phyloP scores from a whole-genome alignment of 164 flowering plant species.

The Piper longum region DNA sequence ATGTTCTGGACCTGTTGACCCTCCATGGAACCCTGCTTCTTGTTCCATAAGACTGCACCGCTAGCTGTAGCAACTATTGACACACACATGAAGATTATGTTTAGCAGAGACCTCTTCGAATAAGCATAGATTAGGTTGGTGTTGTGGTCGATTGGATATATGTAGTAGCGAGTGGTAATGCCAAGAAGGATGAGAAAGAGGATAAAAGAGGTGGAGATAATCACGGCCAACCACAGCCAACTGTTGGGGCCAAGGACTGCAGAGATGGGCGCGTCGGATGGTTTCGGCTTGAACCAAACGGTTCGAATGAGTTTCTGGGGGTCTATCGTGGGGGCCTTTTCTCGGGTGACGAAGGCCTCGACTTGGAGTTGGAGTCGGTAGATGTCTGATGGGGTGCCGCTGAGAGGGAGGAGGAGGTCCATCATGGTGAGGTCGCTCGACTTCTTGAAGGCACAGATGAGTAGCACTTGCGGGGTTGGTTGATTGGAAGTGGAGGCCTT shows the following conservation, averaged over 20 bases:
- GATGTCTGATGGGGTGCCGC: slow-evolving; percentile 20
- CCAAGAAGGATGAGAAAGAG: slow-evolving; percentile 45
- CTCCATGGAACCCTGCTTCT: slow-evolving; percentile 33
- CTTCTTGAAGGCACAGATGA: slow-evolving; percentile 45
- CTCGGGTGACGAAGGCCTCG: slow-evolving; percentile 69
- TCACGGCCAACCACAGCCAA: slow-evolving; percentile 61
- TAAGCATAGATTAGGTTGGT: slow-evolving; percentile 20
- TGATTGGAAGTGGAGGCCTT: slow-evolving; percentile 10
- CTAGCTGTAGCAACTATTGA: slow-evolving; percentile 32
- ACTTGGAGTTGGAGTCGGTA: slow-evolving; percentile 36
- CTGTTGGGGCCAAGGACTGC: slow-evolving; percentile 50
- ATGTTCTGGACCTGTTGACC: slow-evolving; percentile 27
- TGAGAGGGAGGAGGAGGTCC: slow-evolving; percentile 55
- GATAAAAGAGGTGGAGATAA: slow-evolving; percentile 58
- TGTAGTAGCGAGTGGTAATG: slow-evolving; percentile 37
- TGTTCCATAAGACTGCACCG: slow-evolving; percentile 46
- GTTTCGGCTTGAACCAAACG: slow-evolving; percentile 50
- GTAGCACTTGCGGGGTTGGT: slow-evolving; percentile 31
- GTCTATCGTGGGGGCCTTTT: slow-evolving; percentile 21
- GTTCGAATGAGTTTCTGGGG: slow-evolving; percentile 14
- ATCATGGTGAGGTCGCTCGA: slow-evolving; percentile 51
- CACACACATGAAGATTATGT: slow-evolving; percentile 32
- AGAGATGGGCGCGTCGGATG: slow-evolving; percentile 37
- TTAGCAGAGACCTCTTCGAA: slow-evolving; percentile 20
- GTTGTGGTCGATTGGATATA: slow-evolving; percentile 62